These are phyloP conservation scores for Skeletonema potamos DNA, from an alignment of 108 stramenopile species.

Conservation along the genomic window DNA sequence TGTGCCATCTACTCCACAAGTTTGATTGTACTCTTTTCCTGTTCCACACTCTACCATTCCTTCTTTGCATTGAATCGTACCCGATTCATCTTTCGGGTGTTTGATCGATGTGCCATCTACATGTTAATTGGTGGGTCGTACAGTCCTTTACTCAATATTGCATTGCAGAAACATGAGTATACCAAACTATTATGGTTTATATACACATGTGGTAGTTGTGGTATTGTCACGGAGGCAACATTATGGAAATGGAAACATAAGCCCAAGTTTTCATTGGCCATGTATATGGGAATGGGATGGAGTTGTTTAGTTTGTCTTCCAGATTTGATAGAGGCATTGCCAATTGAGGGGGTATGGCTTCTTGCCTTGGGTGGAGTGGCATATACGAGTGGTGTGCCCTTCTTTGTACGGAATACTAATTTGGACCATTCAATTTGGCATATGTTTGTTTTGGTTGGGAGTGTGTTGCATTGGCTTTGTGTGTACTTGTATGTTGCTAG, in stretches of 20 bases:
- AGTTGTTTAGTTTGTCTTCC: conserved; percentile 58
- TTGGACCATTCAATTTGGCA: conserved; percentile 89
- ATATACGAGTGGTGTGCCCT: conserved; percentile 83
- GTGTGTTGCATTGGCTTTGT: conserved; percentile 70
- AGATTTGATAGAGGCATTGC: conserved; percentile 49
- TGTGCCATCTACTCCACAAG: conserved; percentile 78
- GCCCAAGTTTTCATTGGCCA: conserved; percentile 58
- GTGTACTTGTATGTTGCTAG: conserved; percentile 62
- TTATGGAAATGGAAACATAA: conserved; percentile 59
- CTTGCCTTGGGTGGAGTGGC: conserved; percentile 73
- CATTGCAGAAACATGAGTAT: conserved; percentile 63
- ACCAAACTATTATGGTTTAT: conserved; percentile 68
- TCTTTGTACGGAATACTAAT: conserved; percentile 83
- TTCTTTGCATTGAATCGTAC: conserved; percentile 77
- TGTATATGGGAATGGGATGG: conserved; percentile 89
- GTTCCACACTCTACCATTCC: conserved; percentile 86
- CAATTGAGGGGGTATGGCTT: conserved; percentile 39
- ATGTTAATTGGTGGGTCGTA: conserved; percentile 95
- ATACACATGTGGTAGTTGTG: conserved; percentile 76
- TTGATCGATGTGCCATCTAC: conserved; percentile 97
- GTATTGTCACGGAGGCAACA: conserved; percentile 69
- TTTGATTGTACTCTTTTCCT: conserved; percentile 83
- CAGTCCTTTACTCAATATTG: conserved; percentile 88
- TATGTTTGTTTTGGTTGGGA: conserved; percentile 76
- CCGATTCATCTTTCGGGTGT: conserved; percentile 60